phyloP scores from a whole-genome alignment of 208 protist genomes.

The Vickermania spadyakhi region DNA sequence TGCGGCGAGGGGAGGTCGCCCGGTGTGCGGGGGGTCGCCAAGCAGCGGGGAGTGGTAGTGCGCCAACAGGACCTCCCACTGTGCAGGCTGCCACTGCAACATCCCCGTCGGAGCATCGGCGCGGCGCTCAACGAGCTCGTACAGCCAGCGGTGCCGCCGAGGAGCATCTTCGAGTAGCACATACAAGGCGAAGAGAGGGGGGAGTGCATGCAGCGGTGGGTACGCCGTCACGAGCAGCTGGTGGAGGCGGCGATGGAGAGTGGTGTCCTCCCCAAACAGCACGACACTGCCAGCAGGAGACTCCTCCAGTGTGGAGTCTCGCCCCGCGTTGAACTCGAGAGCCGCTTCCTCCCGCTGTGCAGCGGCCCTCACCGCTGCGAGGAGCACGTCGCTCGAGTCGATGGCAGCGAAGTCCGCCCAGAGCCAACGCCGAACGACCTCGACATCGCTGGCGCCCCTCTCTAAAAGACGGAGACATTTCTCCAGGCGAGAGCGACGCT shows the following conservation, averaged over 20 bases:
- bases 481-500: too few relatives aligned
- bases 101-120: background rate
- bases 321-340: background rate
- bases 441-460: background rate
- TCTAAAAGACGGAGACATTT: background rate
- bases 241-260: background rate
- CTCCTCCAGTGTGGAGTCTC: background rate
- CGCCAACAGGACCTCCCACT: background rate
- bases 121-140: background rate
- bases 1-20: background rate
- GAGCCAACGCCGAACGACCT: background rate
- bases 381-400: background rate
- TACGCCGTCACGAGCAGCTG: background rate
- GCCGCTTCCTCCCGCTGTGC: background rate
- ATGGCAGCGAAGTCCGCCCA: background rate
- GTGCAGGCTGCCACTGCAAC: background rate
- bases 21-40: background rate
- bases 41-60: background rate
- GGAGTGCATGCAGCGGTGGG: background rate
- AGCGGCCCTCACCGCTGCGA: background rate
- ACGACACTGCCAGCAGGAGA: background rate
- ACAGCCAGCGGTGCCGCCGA: background rate
- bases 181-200: background rate
- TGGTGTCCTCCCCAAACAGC: background rate
- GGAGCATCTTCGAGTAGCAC: background rate